Base-by-base conservation (phyloP, 805 yeast genomes). In the Lipomyces sp. region DNA sequence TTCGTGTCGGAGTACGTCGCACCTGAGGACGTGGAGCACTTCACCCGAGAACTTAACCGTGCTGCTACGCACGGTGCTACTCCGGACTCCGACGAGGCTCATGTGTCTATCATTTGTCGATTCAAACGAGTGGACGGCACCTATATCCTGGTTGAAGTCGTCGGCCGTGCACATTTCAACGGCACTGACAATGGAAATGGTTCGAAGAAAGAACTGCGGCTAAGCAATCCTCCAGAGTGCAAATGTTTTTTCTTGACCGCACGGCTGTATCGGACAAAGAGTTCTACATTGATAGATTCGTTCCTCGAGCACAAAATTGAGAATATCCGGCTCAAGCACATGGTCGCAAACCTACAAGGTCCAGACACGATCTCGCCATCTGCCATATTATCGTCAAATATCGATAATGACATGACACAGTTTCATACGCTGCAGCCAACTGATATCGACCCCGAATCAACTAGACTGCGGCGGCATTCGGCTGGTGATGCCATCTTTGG, bases 301-400 rank as follows among this genome's bases (percentile, higher is more conserved):
- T 69, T 69, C 48, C 60, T 69, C 39, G 72, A 69, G 53, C 59
- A 61, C 66, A 62, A 69, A 57, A 59, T 69, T 35, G 71, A 69
- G 50, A 64, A 61, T 54, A 45, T 67, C 35, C 64, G 71, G 30
- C 50, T 64, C 30, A 64, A 59, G 63, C 66, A 65, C 48, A 53
- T 62, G 53, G 30, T 60, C 29, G 70, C 62, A 18, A 45, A 56
- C 13, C 53, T 56, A 32, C 56, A 48, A 13, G 57, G 45, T 62
- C 54, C 61, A 57, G 53, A n/a, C 42, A 18, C 48, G 48, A 42
- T 42, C 29, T 42, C 48, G 48, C 48, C 48, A 24, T 42, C 48
- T n/a, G 48, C 35, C n/a, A 53, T 33, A 33, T 53, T 53, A 7
- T 53, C 56, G 35, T 30, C 56, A 10, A 53, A 30, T 32, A 18